Evolutionary conservation across 208 protist species (phyloP).

Genomic region (Acanthamoeba sp.): DNA sequence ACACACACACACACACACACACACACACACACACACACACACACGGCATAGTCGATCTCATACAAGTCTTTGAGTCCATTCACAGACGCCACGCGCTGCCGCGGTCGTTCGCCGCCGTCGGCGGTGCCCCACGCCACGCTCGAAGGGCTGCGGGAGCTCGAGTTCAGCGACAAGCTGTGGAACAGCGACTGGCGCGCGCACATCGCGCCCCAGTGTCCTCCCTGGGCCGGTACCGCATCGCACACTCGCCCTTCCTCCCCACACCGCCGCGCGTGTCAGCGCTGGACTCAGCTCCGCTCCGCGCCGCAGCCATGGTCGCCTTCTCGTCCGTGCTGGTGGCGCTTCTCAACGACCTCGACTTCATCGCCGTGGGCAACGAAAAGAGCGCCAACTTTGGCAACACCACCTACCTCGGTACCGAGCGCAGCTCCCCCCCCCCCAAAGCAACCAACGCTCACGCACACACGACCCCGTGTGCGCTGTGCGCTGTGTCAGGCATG

Average conservation of each 20-base stretch:
- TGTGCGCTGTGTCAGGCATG: neutral
- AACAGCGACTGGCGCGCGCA: constrained; percentile 27
- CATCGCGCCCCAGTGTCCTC: constrained; percentile 11
- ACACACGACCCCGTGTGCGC: neutral
- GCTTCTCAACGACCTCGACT: constrained; percentile 19
- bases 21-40: neutral
- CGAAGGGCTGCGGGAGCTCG: constrained; percentile 23
- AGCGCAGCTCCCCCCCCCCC: neutral
- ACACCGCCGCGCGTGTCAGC: neutral
- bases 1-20: neutral
- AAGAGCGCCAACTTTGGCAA: constrained; percentile 57
- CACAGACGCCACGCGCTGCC: neutral
- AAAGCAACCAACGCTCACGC: neutral
- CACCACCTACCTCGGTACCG: constrained; percentile 10
- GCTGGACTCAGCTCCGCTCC: too few species aligned
- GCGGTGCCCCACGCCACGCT: neutral
- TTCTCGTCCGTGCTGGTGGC: constrained; percentile 12
- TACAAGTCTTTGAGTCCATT: too few species aligned
- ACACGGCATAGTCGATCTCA: neutral
- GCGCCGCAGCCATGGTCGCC: constrained; percentile 20
- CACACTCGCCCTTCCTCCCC: neutral
- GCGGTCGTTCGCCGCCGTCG: neutral
- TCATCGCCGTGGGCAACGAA: constrained; percentile 58
- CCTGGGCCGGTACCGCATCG: constrained; percentile 30
- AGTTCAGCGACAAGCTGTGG: constrained; percentile 41